Evolutionary conservation across 2,329 filamentous ascomycete genomes (phyloP), one percentile per base, ranked within the genome.

Genomic region (Coniochaeta prunicola): DNA sequence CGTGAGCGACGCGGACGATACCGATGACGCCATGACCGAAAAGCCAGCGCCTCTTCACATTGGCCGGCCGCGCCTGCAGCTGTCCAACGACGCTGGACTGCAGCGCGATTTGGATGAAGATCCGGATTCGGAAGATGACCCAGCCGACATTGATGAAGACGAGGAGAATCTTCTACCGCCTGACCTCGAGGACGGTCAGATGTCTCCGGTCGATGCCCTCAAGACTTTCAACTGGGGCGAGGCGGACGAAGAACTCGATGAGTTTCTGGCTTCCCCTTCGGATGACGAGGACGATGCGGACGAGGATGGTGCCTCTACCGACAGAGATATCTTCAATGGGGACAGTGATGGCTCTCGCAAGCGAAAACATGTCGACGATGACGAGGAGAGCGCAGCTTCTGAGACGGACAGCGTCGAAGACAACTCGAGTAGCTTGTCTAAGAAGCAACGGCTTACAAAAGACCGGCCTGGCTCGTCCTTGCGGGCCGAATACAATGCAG

Each of bases 241-340:
- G 10, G 80, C 83, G 1, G 86, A 91, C 63, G 86, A 89, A 60
- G 91, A 96, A 67, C 75, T 96, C 10, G 84, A 83, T 15, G 90
- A 91, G 53, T 92, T 94, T 64, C 74, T 94, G 64, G 82, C 81
- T 10, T 75, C 76, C 6, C 81, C 79, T 28, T 79, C 75, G 2
- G 81, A 80, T 1, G 78, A 77, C 48, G 79, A 78, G 13, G 77
- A 76, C 1, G 78, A 77, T 42, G 69, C 66, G 4, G 67, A 68
- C 8, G 68, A 67, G 1, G 65, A 63, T 0, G 66, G 64, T 1
- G 61, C 61, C 4, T 56, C 57, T 58, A 62, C 21, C 62, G 68
- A 71, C 3, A 68, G 62, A 5, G 70, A 69, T 1, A 70, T 72
- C 12, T 71, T 68, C 5, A 73, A 72, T 15, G 68, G 65, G 6